Evolutionary conservation across 306 rosid species (phyloP).

Genomic region (Mimosa pudica): DNA sequence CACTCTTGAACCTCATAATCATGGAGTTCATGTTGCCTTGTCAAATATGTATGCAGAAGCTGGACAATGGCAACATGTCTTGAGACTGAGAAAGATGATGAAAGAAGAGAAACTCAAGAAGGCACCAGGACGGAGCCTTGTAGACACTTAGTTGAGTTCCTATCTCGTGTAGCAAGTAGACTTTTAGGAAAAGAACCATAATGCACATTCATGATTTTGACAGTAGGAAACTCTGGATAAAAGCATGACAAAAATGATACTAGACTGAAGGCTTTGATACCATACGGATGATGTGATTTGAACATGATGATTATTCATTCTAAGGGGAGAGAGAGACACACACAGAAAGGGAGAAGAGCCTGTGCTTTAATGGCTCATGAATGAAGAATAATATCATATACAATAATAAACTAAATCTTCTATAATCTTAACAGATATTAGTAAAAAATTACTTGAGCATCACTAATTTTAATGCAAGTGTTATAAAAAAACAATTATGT

Average conservation of each 20-base stretch:
- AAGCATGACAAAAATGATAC: not conserved
- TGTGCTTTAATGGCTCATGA: not conserved
- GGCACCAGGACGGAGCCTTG: conserved; percentile 54
- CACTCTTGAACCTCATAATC: conserved; percentile 49
- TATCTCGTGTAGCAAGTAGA: not conserved
- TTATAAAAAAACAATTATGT: not conserved
- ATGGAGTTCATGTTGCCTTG: conserved; percentile 49
- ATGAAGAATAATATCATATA: not conserved
- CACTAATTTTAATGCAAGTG: not conserved
- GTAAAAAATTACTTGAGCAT: not conserved
- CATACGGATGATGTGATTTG: not conserved
- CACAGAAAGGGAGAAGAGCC: not conserved
- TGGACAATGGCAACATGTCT: conserved; percentile 54
- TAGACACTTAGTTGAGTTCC: conserved; percentile 29
- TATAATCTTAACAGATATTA: not conserved
- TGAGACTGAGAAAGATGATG: conserved; percentile 50
- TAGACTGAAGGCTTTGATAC: not conserved
- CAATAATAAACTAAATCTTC: not conserved
- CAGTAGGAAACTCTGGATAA: not conserved
- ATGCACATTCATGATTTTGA: not conserved
- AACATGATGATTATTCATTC: not conserved
- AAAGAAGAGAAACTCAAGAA: conserved; percentile 52
- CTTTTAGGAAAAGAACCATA: not conserved
- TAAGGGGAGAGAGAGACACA: not conserved
- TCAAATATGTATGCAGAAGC: conserved; percentile 62